These are phyloP conservation scores for Grifola frondosa DNA, from an alignment of 1,284 basidiomycete species.

Conservation along the genomic window DNA sequence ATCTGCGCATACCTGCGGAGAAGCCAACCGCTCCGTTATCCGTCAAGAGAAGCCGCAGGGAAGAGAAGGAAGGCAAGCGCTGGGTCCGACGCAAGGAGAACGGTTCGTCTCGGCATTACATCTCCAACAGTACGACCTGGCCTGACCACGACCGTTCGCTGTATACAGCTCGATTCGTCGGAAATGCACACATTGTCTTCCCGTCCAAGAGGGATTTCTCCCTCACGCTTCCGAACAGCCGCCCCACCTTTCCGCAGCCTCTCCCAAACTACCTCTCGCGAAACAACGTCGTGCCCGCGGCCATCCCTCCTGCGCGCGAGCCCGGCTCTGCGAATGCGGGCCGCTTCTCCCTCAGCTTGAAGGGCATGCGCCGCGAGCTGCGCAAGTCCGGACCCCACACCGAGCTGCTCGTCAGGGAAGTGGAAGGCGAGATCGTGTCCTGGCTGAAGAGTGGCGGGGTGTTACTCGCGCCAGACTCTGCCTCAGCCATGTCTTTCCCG, in stretches of 20 bases:
- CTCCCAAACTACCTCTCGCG: slow-evolving; percentile 69
- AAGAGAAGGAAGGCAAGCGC: slow-evolving; percentile 73
- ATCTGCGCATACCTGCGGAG: slow-evolving; percentile 37
- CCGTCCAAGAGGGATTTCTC: slow-evolving; percentile 58
- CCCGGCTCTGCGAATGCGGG: slow-evolving; percentile 64
- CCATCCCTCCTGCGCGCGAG: slow-evolving; percentile 41
- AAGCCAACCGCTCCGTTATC: slow-evolving; percentile 16
- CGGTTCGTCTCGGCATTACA: slow-evolving; percentile 41
- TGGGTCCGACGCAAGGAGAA: slow-evolving; percentile 76
- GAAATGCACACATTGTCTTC: slow-evolving; percentile 66
- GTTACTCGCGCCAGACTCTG: slow-evolving; percentile 50
- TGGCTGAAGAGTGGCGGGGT: slow-evolving; percentile 64
- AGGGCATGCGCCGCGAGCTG: slow-evolving; percentile 68
- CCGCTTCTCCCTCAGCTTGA: slow-evolving; percentile 71
- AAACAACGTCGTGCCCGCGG: slow-evolving; percentile 49
- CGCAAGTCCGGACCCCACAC: slow-evolving; percentile 60
- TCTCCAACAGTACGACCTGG: slow-evolving; percentile 1
- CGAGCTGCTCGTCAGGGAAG: slow-evolving; percentile 57
- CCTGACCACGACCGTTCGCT: not conserved
- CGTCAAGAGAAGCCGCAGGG: slow-evolving; percentile 40
- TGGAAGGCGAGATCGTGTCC: slow-evolving; percentile 60
- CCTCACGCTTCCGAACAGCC: slow-evolving; percentile 42
- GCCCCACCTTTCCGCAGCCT: slow-evolving; percentile 71
- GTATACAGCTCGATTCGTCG: slow-evolving; percentile 58
- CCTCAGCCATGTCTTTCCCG: slow-evolving; percentile 29